phyloP scores from a whole-genome alignment of 805 yeast genomes.

The Hyphopichia homilentoma region DNA sequence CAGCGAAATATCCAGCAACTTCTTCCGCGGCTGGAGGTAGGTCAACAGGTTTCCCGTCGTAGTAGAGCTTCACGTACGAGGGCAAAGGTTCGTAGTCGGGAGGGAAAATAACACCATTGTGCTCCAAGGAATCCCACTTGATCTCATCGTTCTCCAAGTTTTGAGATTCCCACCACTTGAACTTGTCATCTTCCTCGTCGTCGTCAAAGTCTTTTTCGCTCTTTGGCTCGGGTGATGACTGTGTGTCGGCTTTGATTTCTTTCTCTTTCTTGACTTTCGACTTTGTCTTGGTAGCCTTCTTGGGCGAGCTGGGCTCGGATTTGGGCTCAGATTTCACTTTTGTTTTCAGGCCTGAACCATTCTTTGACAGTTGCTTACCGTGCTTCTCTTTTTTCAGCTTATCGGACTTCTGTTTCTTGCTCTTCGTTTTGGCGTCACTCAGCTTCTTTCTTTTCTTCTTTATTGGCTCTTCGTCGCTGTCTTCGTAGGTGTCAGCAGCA shows the following conservation, averaged over 20 bases:
- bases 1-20: conserved; percentile 93
- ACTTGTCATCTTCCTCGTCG: conserved; percentile 48
- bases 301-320: background rate
- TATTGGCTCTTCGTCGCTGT: background rate
- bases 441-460: background rate
- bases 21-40: conserved; percentile 86
- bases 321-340: conserved; percentile 1
- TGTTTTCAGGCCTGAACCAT: no score
- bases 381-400: conserved; percentile 1
- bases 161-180: conserved; percentile 83
- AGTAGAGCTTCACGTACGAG: conserved; percentile 64
- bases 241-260: background rate
- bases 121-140: conserved; percentile 85
- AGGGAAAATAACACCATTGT: conserved; percentile 90
- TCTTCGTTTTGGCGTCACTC: background rate
- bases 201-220: conserved; percentile 2
- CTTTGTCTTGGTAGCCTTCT: background rate
- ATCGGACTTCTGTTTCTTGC: background rate
- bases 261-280: background rate
- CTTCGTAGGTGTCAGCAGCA: no score
- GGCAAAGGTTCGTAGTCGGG: conserved; percentile 91
- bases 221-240: conserved; percentile 2
- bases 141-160: conserved; percentile 62
- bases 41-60: conserved; percentile 71
- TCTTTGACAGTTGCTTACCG: background rate